Evolutionary conservation across 805 yeast species (phyloP), one percentile per base, ranked within the genome.

Genomic region (Torulaspora microellipsoides): DNA sequence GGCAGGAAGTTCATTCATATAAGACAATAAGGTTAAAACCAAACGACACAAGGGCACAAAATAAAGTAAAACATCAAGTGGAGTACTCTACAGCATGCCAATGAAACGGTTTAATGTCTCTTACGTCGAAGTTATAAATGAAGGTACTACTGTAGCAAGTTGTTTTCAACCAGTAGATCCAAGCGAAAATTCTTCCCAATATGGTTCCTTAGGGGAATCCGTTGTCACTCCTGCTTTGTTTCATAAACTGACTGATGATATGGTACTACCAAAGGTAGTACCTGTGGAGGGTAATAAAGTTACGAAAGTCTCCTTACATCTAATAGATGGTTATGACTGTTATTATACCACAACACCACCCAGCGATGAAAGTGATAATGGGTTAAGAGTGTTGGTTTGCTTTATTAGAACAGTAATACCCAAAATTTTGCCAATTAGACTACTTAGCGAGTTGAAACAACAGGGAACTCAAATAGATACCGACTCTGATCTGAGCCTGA

Each of bases 291-390:
- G 67, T 6, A 62, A 62, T 40, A 62, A 61, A 46, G 66, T 62
- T 10, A 62, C 66, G 2, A 62, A 62, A 37, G 52, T 61, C n/a
- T 54, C 65, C 4, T 43, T 48, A 31, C 49, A 56, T 31, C 40
- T 61, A 31, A 47, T 60, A n/a, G 66, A 62, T 38, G 65, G 60
- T 4, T 62, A 44, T 38, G 66, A 62, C n/a, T 62, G 66, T 42
- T 62, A 60, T 45, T 61, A 62, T 42, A 55, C 65, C 3, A 62
- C 65, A 2, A 41, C 51, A 13, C 25, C 36, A n/a, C 27, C 37
- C 8, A 17, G 15, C 15, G 39, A 34, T 7, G 25, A 20, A 20
- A 30, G 34, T n/a, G 36, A 40, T 4, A 46, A 44, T 10, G 48
- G 43, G 17, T 40, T 42, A 10, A 52, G 43, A 14, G 44, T 58